Evolutionary conservation across 768 basidiomycete species (phyloP), one percentile per base, ranked within the genome.

Genomic region (Pilatotrama ljubarskyi): DNA sequence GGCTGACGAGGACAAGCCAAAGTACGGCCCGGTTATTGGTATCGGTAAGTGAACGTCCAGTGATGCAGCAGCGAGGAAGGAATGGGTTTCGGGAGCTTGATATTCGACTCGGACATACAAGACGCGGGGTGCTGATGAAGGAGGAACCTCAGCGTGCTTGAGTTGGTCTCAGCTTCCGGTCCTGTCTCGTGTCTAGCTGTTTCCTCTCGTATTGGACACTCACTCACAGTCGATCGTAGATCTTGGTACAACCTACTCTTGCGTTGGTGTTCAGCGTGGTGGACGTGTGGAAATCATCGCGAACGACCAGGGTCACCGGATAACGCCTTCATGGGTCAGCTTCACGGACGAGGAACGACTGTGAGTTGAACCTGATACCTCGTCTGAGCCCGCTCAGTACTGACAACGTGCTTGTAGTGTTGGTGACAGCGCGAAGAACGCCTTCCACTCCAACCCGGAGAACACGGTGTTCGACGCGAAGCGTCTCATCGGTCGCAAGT

Each of bases 391-490:
- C 26, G 10, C n/a, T 56, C 5, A 6, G 51, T 37, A 29, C 51
- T 51, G 13, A 46, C 26, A 47, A 15, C 50, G n/a, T 14, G 14
- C 56, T 59, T 58, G 51, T 35, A 80, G 75, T 71, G 91, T 99
- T 69, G 96, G 97, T 69, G 96, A 99, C 74, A 83, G 86, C 60
- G 96, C 96, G 43, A 99, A 99, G 80, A 98, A 99, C 72, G 93
- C 94, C 29, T 93, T 86, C 78, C 87, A 93, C 74, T 81, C 90
- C 44, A 93, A 98, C 77, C 93, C 96, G 18, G 68, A 82, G 66
- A 98, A 98, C 78, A 97, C 95, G 10, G 90, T 97, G 58, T 98
- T 97, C 69, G 95, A 97, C 74, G 95, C 95, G 58, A 98, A 97
- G 72, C 93, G 95, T 75, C 84, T 96, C 65, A 95, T 95, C 70